Evolutionary conservation across 495 filamentous ascomycete species (phyloP).

Genomic region (Pseudomonodictys pantanalensis): DNA sequence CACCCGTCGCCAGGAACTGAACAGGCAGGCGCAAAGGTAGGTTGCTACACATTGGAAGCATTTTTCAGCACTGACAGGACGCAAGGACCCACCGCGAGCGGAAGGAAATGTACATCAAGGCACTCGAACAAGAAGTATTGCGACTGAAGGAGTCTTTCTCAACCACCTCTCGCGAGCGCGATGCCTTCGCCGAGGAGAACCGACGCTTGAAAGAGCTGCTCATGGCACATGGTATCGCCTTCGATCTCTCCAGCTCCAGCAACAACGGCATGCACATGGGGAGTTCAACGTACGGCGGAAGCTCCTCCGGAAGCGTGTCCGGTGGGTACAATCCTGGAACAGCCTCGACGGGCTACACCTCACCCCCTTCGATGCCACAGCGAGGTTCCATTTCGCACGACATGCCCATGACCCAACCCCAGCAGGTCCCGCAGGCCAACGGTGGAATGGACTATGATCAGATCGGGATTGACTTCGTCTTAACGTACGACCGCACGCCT

Average conservation of each 20-base stretch:
- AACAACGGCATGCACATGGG: conserved; percentile 30
- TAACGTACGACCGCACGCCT: conserved; percentile 74
- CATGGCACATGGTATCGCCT: conserved; percentile 66
- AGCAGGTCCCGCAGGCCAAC: conserved; percentile 22
- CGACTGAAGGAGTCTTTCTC: conserved; percentile 65
- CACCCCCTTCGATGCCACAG: conserved; percentile 33
- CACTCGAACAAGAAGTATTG: conserved; percentile 84
- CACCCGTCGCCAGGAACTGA: conserved; percentile 90
- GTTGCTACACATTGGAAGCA: not conserved
- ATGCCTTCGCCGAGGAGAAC: conserved; percentile 69
- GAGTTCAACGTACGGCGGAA: conserved; percentile 38
- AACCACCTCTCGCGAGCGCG: conserved; percentile 62
- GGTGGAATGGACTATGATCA: conserved; percentile 71
- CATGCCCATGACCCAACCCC: conserved; percentile 13
- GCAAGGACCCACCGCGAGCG: conserved; percentile 88
- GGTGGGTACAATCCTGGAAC: conserved; percentile 51
- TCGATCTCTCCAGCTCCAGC: conserved; percentile 36
- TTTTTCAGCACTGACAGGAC: conserved; percentile 1
- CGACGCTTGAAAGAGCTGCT: conserved; percentile 72
- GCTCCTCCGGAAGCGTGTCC: conserved; percentile 53
- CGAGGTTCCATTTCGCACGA: conserved; percentile 15
- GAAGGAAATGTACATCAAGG: conserved; percentile 92
- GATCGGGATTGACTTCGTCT: conserved; percentile 90
- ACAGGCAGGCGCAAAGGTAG: conserved; percentile 93
- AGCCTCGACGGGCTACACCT: conserved; percentile 44